A percentile compares a stretch with the other conserved stretches of the same genome.
Evolutionary conservation across 225 moss, liverwort and hornwort genomes (phyloP).

Genomic region (Lunularia cruciata): DNA sequence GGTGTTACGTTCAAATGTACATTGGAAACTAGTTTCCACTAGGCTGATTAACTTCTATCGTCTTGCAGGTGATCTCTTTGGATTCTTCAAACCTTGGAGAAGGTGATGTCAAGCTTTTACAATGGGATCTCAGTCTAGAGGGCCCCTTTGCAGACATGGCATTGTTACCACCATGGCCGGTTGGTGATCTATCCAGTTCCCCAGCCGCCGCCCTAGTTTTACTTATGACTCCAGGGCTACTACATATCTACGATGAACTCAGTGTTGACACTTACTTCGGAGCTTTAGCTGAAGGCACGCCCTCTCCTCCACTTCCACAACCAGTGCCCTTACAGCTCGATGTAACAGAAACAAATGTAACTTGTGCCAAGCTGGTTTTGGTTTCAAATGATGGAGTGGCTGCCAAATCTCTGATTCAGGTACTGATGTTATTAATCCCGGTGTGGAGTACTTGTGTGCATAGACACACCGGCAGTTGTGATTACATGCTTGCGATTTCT

Average conservation of each 20-base stretch:
- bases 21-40: not conserved
- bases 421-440: slow-evolving; percentile 37
- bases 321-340: slow-evolving; percentile 78
- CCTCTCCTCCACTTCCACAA: slow-evolving; percentile 62
- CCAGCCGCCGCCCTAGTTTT: slow-evolving; percentile 78
- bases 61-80: slow-evolving; percentile 63
- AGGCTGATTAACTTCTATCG: not conserved
- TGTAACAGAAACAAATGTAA: slow-evolving; percentile 61
- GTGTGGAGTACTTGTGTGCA: slow-evolving; percentile 3
- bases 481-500: not conserved
- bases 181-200: slow-evolving; percentile 61
- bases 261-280: slow-evolving; percentile 63
- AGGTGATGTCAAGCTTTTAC: slow-evolving; percentile 52
- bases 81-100: slow-evolving; percentile 56
- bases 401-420: slow-evolving; percentile 70
- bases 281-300: slow-evolving; percentile 57
- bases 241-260: slow-evolving; percentile 83
- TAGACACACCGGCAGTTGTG: not conserved
- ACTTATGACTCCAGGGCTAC: slow-evolving; percentile 80
- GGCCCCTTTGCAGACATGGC: slow-evolving; percentile 88
- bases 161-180: slow-evolving; percentile 53
- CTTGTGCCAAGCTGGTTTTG: slow-evolving; percentile 65
- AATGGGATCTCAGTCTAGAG: slow-evolving; percentile 65
- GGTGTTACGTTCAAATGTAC: too few species aligned
- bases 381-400: slow-evolving; percentile 59